Evolutionary conservation across 495 filamentous ascomycete species (phyloP).

Genomic region (Penicillium herquei): DNA sequence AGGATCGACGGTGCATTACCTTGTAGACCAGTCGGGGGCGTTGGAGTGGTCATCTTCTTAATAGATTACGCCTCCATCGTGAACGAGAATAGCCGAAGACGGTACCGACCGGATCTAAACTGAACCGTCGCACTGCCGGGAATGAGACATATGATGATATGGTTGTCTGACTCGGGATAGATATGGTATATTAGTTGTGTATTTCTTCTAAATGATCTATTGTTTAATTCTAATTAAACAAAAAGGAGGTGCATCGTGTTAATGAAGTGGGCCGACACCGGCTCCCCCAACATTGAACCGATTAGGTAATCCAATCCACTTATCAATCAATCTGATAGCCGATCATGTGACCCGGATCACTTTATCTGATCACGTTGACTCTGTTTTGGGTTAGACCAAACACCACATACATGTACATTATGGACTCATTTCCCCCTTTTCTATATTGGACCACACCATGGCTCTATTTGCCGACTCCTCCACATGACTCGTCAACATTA

Average conservation of each 20-base stretch:
- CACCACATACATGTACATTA: too few species aligned
- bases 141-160: too few species aligned
- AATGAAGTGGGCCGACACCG: constrained; percentile 6
- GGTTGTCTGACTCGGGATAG: too few species aligned
- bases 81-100: background rate
- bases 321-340: constrained; percentile 27
- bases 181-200: background rate
- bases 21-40: constrained; percentile 5
- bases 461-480: constrained; percentile 13
- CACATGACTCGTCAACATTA: too few species aligned
- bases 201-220: too few species aligned
- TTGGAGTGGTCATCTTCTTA: constrained; percentile 3
- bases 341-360: background rate
- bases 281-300: background rate
- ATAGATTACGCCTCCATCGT: background rate
- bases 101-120: constrained; percentile 2
- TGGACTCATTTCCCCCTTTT: constrained; percentile 2
- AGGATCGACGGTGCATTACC: constrained; percentile 25
- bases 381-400: background rate
- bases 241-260: background rate
- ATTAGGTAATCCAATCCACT: constrained; percentile 1
- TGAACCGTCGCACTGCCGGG: background rate
- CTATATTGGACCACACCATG: background rate
- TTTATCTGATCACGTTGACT: background rate
- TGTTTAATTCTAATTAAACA: too few species aligned